A percentile compares a stretch with the other conserved stretches of the same genome.
phyloP scores from a whole-genome alignment of 2,329 filamentous ascomycete species.

The Aspergillaceae sp. region DNA sequence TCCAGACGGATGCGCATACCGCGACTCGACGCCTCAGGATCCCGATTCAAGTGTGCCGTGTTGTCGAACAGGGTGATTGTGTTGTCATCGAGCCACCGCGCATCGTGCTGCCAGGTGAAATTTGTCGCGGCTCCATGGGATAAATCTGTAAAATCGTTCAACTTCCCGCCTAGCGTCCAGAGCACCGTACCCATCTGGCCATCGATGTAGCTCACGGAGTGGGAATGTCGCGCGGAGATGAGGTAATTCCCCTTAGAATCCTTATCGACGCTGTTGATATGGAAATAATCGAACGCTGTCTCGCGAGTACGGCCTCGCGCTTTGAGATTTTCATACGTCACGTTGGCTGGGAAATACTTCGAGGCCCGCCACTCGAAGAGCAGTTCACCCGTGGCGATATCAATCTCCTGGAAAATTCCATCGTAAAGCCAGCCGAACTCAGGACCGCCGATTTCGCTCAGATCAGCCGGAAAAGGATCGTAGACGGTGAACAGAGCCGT shows the following conservation, averaged over 20 bases:
- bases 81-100: constrained; percentile 25
- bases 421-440: constrained; percentile 25
- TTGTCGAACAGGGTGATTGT: constrained; percentile 36
- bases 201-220: constrained; percentile 42
- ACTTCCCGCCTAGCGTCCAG: constrained; percentile 47
- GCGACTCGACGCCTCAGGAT: constrained; percentile 26
- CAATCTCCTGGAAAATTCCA: constrained; percentile 24
- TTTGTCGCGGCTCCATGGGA: constrained; percentile 33
- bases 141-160: constrained; percentile 38
- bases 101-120: constrained; percentile 44
- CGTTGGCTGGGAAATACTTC: constrained; percentile 21
- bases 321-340: constrained; percentile 9
- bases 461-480: constrained; percentile 19
- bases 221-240: constrained; percentile 45
- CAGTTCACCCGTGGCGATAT: constrained; percentile 26
- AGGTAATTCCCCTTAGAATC: constrained; percentile 45
- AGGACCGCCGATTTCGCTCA: constrained; percentile 18
- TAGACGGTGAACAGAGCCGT: constrained; percentile 25
- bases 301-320: constrained; percentile 5
- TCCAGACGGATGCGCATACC: constrained; percentile 39
- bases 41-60: constrained; percentile 13
- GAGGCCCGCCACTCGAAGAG: constrained; percentile 31
- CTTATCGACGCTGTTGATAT: constrained; percentile 51
- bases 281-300: constrained; percentile 47
- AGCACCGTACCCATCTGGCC: constrained; percentile 40